Base-by-base conservation (phyloP, 1,284 basidiomycete genomes). In the Pseudozyma flocculosa region DNA sequence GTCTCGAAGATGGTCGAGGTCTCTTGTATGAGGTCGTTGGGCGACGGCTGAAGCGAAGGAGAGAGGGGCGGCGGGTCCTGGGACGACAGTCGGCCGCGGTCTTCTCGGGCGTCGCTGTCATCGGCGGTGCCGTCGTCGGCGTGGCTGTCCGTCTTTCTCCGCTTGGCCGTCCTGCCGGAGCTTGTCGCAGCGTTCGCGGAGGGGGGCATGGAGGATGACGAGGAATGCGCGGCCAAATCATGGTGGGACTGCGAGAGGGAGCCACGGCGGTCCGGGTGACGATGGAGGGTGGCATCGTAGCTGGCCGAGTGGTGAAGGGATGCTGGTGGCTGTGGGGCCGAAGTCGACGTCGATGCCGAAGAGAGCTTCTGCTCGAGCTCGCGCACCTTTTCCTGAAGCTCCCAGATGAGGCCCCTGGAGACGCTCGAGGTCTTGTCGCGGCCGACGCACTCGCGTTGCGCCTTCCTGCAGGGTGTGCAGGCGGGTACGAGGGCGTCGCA, bases 1-100 rank as follows among this genome's bases (percentile, higher is more conserved):
- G 50, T 59, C n/a, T 64, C 61, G 30, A 64, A 48, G 34, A 64
- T 64, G 22, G 61, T 56, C 45, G 56, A 53, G 11, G 56, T 64
- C 41, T 64, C 56, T 23, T 64, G 61, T 4, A 64, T 45, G 38
- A 64, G 51, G 40, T 59, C 61, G 23, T 64, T 64, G 2, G 61
- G 48, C 4, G 53, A 53, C 2, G 53, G 61, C 22, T 53, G 47
- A 0, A 50, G 21, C 2, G 55, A 48, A 11, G 39, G 37, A 5
- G 32, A 34, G 7, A 34, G 32, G 32, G 8, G 3, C 11, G 32
- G 32, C 7, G 32, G 32, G 7, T 34, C 32, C 4, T 9, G 10
- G 15, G 32, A 34, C 15, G 32, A 34, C 32, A 4, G 8, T 13
- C 32, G 32, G 7, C 3, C 4, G 3, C 32, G 7, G 4, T 34